Base-by-base conservation (phyloP, 2,329 filamentous ascomycete species). In the Paracoccidioides brasiliensis region DNA sequence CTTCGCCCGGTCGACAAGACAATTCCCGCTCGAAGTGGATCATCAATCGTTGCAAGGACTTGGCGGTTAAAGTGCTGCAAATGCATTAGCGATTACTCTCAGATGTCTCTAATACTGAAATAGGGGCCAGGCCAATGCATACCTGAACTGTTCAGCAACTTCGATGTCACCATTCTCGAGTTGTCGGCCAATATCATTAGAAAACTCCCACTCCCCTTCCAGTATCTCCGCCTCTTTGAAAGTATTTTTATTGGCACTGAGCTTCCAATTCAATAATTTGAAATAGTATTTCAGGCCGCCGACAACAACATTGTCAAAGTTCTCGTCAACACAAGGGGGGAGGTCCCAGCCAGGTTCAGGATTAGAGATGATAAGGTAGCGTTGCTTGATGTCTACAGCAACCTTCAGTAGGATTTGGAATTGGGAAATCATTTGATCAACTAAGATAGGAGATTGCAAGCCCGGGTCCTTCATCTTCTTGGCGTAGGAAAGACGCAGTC, bases 161-260 rank as follows among this genome's bases (percentile, higher is more conserved):
- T 97, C 91, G 43, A 97, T 86, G 68, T 97, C 90, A 59, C 93
- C 94, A 35, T 88, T 87, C 63, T 94, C 85, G n/a, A 98, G 79
- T 67, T 93, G 86, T 51, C 88, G 82, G 32, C 91, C 93, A 56
- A 98, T 88, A 64, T 90, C 84, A 65, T 97, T 97, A 54, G 88
- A 94, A 66, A 97, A 97, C 56, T 90, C 89, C 93, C 93, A 98
- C 71, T 98, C 93, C 65, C 95, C 90, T 67, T 96, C 94, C 50
- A 98, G 75, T 60, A 98, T 86, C 75, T 98, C 93, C 5, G 93
- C 93, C 70, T 98, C 93, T 68, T 97, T 97, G 79, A 98, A 98
- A 0, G 90, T 96, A 72, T 97, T 98, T 70, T 96, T 97, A 76
- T 97, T 97, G 55, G 90, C 88, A 63, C 87, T 90, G 54, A 98